Evolutionary conservation across 208 protist species (phyloP).

Genomic region (Crithidia acanthocephali): DNA sequence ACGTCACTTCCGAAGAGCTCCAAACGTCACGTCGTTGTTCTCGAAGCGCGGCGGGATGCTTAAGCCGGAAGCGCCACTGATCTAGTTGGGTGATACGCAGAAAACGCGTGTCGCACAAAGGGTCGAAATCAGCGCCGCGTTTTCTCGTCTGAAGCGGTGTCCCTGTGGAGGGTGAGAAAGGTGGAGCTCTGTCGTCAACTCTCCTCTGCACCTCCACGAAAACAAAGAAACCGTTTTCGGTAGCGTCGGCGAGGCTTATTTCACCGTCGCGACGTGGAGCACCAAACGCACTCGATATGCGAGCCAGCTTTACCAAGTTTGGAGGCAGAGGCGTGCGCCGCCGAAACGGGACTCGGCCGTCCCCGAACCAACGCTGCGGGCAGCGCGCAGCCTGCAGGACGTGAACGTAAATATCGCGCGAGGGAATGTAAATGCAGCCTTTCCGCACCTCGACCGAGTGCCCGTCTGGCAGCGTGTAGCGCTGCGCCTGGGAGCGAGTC

Average conservation of each 20-base stretch:
- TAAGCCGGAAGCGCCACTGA: constrained; percentile 21
- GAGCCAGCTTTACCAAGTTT: constrained; percentile 40
- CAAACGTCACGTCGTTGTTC: constrained; percentile 11
- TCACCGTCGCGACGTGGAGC: not conserved
- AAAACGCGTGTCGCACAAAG: constrained; percentile 22
- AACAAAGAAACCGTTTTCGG: constrained; percentile 59
- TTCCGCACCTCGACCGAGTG: constrained; percentile 38
- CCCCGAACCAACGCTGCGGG: constrained; percentile 64
- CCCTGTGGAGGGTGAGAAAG: not conserved
- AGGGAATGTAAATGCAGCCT: constrained; percentile 66
- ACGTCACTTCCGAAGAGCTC: constrained; percentile 14
- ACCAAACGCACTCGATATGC: constrained; percentile 21
- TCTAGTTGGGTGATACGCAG: constrained; percentile 13
- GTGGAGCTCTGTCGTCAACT: not conserved
- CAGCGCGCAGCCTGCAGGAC: constrained; percentile 45
- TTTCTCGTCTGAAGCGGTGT: not conserved
- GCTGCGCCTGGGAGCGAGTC: constrained; percentile 6
- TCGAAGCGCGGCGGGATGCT: constrained; percentile 10
- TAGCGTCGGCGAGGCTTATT: constrained; percentile 39
- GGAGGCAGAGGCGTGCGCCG: constrained; percentile 40
- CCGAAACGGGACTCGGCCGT: constrained; percentile 41
- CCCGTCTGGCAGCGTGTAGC: constrained; percentile 37
- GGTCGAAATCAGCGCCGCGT: not conserved
- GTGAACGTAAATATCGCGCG: constrained; percentile 60
- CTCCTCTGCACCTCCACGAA: constrained; percentile 39